Evolutionary conservation across 2,329 filamentous ascomycete species (phyloP), one percentile per base, ranked within the genome.

Genomic region (Hymenoscyphus salicellus): DNA sequence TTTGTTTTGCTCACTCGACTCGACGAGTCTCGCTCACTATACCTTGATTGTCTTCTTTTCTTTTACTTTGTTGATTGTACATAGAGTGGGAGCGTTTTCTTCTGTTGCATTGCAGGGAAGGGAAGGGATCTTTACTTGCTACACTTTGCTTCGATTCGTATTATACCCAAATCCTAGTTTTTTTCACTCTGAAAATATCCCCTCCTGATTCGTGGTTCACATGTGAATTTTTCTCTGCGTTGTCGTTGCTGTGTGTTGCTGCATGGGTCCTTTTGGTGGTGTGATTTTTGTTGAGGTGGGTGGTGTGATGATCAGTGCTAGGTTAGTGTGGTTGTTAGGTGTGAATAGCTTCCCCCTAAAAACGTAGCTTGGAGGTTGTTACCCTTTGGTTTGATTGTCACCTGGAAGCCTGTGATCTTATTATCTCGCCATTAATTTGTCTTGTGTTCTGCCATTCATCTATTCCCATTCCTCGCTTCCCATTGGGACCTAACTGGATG

Each of bases 161-260:
- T 62, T 62, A 62, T 62, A 62, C 60, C 60, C 36, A 52, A 62
- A 36, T 46, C 58, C 46, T 60, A 60, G 55, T 30, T 56, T n/a
- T 62, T 20, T 62, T 52, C 52, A 17, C 52, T 32, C 23, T 28
- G 30, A 30, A 32, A 23, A 16, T 32, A 16, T 20, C 26, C 52
- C 3, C 11, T 32, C 5, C 26, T 30, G 1, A 6, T 30, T 16
- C 26, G 26, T 32, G 23, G 5, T 6, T 17, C 26, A 26, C 20
- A 26, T 30, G 28, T 32, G 26, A 23, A 10, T 7, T 14, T 49
- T 20, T 8, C n/a, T 23, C 17, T 49, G 17, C n/a, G 6, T n/a
- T 49, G 20, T 3, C n/a, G 1, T 49, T 49, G 43, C 20, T 8
- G 43, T 49, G 43, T 20, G n/a, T 49, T 46, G 20, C 20, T 23